Conservation (phyloP, 495 filamentous ascomycete genomes). For the Schizothecium vesticola region DNA sequence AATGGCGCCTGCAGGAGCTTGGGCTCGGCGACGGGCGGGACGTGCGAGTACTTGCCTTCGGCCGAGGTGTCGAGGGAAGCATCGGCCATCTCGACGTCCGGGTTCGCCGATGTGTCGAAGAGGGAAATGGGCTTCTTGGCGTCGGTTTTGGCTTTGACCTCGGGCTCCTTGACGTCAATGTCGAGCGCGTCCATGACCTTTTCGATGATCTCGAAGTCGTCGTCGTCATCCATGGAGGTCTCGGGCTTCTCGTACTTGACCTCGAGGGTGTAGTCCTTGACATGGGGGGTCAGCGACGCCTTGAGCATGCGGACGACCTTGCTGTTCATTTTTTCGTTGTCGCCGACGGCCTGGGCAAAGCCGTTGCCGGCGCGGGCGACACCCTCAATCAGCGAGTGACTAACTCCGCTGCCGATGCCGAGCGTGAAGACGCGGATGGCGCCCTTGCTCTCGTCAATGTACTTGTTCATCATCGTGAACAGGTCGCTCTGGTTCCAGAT, state of each 20-base stretch:
- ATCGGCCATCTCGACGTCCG: constrained; percentile 33
- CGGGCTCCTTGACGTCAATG: constrained; percentile 17
- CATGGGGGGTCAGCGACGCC: constrained; percentile 56
- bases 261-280: constrained; percentile 55
- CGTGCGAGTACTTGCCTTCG: constrained; percentile 38
- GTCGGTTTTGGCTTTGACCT: constrained; percentile 9
- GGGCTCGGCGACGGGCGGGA: constrained; percentile 46
- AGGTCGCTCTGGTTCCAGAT: constrained; percentile 54
- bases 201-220: constrained; percentile 55
- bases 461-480: constrained; percentile 50
- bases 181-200: constrained; percentile 42
- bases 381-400: constrained; percentile 62
- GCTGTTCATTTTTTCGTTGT: constrained; percentile 53
- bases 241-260: constrained; percentile 47
- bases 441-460: constrained; percentile 42
- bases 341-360: constrained; percentile 55
- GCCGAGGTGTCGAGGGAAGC: constrained; percentile 18
- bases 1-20: constrained; percentile 58
- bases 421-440: constrained; percentile 59
- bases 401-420: constrained; percentile 58
- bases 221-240: constrained; percentile 26
- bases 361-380: constrained; percentile 62
- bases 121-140: constrained; percentile 49
- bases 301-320: constrained; percentile 70
- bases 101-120: constrained; percentile 46